phyloP scores from a whole-genome alignment of 805 yeast genomes.

The Wickerhamiella sorbophila region DNA sequence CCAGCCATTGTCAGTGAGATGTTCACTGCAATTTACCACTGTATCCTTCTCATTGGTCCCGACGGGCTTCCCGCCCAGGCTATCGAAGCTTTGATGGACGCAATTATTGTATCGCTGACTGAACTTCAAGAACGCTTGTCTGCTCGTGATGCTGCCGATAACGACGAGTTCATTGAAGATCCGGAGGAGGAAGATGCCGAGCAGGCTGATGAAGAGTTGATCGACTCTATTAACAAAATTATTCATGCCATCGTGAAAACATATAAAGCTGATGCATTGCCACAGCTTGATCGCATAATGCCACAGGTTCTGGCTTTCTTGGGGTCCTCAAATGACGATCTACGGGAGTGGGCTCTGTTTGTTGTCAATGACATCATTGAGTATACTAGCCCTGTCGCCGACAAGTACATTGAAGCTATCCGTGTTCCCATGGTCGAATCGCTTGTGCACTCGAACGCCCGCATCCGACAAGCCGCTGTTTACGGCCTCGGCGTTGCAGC shows the following conservation, averaged over 20 bases:
- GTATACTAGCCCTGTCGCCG: constrained; percentile 56
- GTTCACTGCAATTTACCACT: constrained; percentile 54
- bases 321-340: constrained; percentile 33
- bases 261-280: constrained; percentile 41
- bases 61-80: constrained; percentile 36
- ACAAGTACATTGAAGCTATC: constrained; percentile 49
- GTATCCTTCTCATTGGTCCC: constrained; percentile 54
- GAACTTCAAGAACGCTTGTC: constrained; percentile 60
- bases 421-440: constrained; percentile 50
- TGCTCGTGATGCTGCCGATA: constrained; percentile 27
- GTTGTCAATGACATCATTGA: constrained; percentile 71
- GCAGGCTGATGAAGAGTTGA: constrained; percentile 74
- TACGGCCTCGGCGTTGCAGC: constrained; percentile 78
- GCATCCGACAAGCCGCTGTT: constrained; percentile 77
- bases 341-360: constrained; percentile 65
- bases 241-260: constrained; percentile 57
- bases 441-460: constrained; percentile 32
- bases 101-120: constrained; percentile 44
- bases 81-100: constrained; percentile 40
- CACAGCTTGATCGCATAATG: constrained; percentile 43
- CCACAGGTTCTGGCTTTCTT: constrained; percentile 54
- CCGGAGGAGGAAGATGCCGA: constrained; percentile 72
- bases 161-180: constrained; percentile 77
- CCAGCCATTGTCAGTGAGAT: constrained; percentile 70
- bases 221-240: constrained; percentile 73